These are phyloP conservation scores for Cucurbitaria berberidis DNA, from an alignment of 2,329 filamentous ascomycete species.

Conservation along the genomic window DNA sequence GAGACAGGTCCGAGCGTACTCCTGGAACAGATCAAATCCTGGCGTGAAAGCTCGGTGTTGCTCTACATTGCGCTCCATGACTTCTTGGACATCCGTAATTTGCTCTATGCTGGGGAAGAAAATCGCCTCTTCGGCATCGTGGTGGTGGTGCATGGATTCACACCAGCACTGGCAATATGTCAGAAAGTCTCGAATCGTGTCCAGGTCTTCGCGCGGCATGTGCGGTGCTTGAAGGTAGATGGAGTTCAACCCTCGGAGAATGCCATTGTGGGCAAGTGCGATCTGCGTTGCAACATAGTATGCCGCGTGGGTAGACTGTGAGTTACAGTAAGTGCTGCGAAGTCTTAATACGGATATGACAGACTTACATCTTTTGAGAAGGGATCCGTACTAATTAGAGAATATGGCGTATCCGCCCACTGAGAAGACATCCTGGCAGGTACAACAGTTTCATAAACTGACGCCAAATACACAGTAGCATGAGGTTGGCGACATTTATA, in stretches of 20 bases:
- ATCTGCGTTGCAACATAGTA: conserved; percentile 65
- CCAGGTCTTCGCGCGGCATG: conserved; percentile 56
- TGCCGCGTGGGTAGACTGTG: conserved; percentile 38
- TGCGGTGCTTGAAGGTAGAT: conserved; percentile 64
- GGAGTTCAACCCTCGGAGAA: conserved; percentile 68
- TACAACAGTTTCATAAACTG: too few species aligned
- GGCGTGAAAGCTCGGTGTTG: conserved; percentile 64
- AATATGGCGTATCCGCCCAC: conserved; percentile 36
- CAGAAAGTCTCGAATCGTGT: conserved; percentile 53
- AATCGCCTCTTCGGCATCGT: conserved; percentile 65
- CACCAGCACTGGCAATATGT: conserved; percentile 46
- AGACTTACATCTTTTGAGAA: conserved; percentile 33
- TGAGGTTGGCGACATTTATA: too few species aligned
- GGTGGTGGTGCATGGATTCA: conserved; percentile 66
- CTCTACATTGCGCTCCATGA: conserved; percentile 61
- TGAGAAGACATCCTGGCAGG: conserved; percentile 16
- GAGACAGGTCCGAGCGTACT: conserved; percentile 23
- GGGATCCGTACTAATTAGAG: conserved; percentile 28
- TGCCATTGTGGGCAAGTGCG: conserved; percentile 66
- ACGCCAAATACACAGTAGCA: too few species aligned
- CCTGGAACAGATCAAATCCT: conserved; percentile 52
- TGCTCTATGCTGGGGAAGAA: conserved; percentile 64
- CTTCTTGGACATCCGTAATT: conserved; percentile 56
- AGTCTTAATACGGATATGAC: background rate
- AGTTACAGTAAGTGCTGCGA: conserved; percentile 4